Evolutionary conservation across 306 rosid species (phyloP), one percentile per base, ranked within the genome.

Genomic region (Medicago lupulina): DNA sequence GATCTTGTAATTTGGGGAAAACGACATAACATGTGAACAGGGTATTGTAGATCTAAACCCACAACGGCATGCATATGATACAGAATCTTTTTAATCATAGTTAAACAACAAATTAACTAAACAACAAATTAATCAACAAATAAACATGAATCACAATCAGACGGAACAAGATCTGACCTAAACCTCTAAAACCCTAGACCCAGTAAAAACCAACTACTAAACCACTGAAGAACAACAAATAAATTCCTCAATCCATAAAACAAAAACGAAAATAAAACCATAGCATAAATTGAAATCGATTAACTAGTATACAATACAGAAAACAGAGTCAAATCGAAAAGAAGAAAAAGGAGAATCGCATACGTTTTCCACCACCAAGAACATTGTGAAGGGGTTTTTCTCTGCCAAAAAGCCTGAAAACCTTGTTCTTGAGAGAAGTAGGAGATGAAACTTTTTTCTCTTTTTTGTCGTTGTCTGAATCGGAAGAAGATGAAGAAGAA

Each of bases 281-380:
- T 14, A 50, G 40, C 76, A 39, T 18, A 71, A 15, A 13, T 49
- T 7, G 5, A 13, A 51, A 13, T 1, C 19, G 3, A 11, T 36
- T 9, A 23, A 2, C 19, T 63, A 21, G 0, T 7, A 57, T 5
- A 64, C 18, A 8, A 38, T 12, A 25, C 1, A 70, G 58, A 67
- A 43, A 25, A 69, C 13, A 1, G 9, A 60, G 31, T 41, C 7
- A 43, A 1, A 40, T 2, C 1, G 4, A 21, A n/a, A 2, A 9
- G 0, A 46, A 9, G 4, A 62, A 41, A 74, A 43, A 66, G 34
- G 70, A 3, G 2, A 23, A 55, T 49, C 53, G 38, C 93, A 58
- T 84, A 92, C 99, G 92, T 87, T 88, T 92, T 84, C 99, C 99
- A 1, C 99, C 99, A 15, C 99, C 99, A 12, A 96, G 60, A 75